Percentiles rank a stretch among this genome's conserved stretches.
Evolutionary conservation across 129 eudicot species (phyloP).

Genomic region (Lactuca saligna): DNA sequence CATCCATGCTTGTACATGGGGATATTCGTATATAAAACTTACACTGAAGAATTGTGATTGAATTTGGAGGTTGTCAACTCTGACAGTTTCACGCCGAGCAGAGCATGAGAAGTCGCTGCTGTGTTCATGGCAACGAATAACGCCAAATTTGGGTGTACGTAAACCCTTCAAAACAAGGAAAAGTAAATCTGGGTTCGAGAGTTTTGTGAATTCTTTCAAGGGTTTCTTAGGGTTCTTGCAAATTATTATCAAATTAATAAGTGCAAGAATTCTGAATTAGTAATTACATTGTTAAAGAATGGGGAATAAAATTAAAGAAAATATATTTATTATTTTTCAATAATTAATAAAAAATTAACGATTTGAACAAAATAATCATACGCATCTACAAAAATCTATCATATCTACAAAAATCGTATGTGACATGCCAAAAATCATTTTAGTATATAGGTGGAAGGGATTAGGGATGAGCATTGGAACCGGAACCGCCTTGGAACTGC

Average conservation of each 20-base stretch:
- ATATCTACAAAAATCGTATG: too few relatives aligned
- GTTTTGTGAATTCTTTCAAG: not conserved
- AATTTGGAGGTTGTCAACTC: conserved; percentile 2
- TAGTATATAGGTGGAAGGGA: too few relatives aligned
- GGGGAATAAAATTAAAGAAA: too few relatives aligned
- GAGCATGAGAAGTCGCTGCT: conserved; percentile 8
- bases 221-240: not conserved
- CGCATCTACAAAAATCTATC: too few relatives aligned
- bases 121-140: not conserved
- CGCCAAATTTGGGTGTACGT: not conserved
- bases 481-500: too few relatives aligned
- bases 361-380: too few relatives aligned
- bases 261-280: not conserved
- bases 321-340: too few relatives aligned
- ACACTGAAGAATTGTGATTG: conserved; percentile 14
- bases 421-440: too few relatives aligned
- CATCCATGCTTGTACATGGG: not conserved
- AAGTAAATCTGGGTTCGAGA: not conserved
- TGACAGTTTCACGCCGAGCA: not conserved
- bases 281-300: not conserved
- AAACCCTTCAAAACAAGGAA: not conserved
- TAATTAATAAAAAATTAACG: too few relatives aligned
- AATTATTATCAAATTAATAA: too few relatives aligned
- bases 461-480: too few relatives aligned
- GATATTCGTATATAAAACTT: conserved; percentile 2